Evolutionary conservation across 2,329 filamentous ascomycete species (phyloP).

Genomic region (Trichoderma sp.): DNA sequence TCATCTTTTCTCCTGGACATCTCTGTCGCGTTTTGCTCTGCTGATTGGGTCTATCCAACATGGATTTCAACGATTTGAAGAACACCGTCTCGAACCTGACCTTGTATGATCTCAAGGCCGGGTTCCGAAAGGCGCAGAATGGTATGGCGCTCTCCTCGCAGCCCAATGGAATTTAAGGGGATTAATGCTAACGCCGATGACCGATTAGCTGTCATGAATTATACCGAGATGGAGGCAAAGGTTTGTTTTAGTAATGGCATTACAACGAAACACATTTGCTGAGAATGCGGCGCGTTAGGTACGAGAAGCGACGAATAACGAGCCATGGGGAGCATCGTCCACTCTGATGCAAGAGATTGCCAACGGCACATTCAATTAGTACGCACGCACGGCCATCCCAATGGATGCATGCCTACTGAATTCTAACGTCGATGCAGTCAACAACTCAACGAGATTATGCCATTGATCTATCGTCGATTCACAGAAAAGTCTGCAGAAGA

Average conservation of each 20-base stretch:
- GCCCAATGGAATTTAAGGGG: conserved; percentile 11
- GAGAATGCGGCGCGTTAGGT: conserved; percentile 58
- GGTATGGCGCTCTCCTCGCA: conserved; percentile 56
- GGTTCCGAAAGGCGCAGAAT: conserved; percentile 95
- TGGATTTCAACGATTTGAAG: conserved; percentile 86
- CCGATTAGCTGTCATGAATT: conserved; percentile 89
- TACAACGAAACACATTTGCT: background rate
- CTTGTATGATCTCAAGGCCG: conserved; percentile 93
- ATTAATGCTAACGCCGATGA: conserved; percentile 37
- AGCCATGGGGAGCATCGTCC: conserved; percentile 89
- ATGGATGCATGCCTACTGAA: background rate
- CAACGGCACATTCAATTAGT: conserved; percentile 98
- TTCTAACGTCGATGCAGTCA: conserved; percentile 42
- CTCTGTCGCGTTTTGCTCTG: background rate
- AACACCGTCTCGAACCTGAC: conserved; percentile 89
- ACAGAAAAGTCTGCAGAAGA: conserved; percentile 98
- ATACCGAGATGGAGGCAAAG: conserved; percentile 87
- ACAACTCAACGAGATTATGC: conserved; percentile 98
- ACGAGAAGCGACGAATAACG: conserved; percentile 97
- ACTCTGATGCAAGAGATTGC: conserved; percentile 97
- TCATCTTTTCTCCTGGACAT: background rate
- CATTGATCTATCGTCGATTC: conserved; percentile 99
- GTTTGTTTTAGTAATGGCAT: conserved; percentile 41
- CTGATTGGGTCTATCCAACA: conserved; percentile 43
- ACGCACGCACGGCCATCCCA: conserved; percentile 43